A percentile compares a stretch with the other conserved stretches of the same genome.
Conservation (phyloP, 2,329 filamentous ascomycete genomes). For the Graphilbum fragrans region DNA sequence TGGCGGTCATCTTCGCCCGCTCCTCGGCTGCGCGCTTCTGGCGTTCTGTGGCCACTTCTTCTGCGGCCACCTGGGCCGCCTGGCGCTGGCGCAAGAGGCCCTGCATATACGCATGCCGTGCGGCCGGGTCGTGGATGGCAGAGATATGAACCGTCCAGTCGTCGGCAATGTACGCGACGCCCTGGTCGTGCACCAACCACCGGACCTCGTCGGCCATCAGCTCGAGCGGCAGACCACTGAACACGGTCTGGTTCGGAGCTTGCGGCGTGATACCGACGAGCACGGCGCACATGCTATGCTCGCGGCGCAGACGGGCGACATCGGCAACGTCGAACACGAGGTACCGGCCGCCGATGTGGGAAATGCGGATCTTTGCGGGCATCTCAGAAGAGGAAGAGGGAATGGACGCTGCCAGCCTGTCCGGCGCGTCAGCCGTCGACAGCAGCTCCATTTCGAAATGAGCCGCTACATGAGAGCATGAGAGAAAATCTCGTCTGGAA, state of each 20-base stretch:
- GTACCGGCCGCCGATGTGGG: conserved; percentile 67
- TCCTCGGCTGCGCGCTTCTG: conserved; percentile 13
- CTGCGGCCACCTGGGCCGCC: conserved; percentile 24
- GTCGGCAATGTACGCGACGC: conserved; percentile 75
- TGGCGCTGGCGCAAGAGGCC: conserved; percentile 34
- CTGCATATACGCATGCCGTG: conserved; percentile 52
- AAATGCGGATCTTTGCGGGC: conserved; percentile 64
- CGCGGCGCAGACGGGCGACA: conserved; percentile 64
- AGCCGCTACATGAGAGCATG: too few relatives aligned
- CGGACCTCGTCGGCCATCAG: conserved; percentile 83
- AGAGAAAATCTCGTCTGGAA: too few relatives aligned
- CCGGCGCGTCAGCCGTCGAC: neutral
- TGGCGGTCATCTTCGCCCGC: conserved; percentile 5
- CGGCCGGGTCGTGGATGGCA: conserved; percentile 44
- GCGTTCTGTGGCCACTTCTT: conserved; percentile 21
- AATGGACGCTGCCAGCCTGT: conserved; percentile 2
- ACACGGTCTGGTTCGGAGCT: conserved; percentile 88
- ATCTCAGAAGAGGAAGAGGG: too few relatives aligned
- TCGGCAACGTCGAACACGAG: conserved; percentile 80
- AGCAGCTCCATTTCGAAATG: neutral
- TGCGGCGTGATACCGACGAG: conserved; percentile 82
- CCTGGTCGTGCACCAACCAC: conserved; percentile 63
- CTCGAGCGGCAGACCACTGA: conserved; percentile 78
- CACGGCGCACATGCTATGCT: conserved; percentile 75
- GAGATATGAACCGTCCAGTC: conserved; percentile 59